Percentiles rank a stretch among this genome's conserved stretches.
Conservation (phyloP, 306 rosid genomes). For the Corylus americana region DNA sequence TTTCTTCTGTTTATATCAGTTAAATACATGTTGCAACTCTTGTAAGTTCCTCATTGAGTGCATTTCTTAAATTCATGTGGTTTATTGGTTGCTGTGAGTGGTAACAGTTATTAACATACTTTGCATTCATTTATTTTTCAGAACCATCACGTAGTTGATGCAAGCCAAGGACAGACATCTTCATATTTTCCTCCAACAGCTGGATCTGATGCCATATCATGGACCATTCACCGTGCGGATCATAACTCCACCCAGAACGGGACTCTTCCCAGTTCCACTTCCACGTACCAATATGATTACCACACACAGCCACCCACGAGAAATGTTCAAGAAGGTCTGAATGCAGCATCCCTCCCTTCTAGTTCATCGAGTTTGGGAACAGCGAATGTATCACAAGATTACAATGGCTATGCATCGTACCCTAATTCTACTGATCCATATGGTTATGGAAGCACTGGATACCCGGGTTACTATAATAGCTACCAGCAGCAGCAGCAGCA, state of each 20-base stretch:
- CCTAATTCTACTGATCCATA: slow-evolving; percentile 78
- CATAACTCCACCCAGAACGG: slow-evolving; percentile 61
- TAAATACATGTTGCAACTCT: not conserved
- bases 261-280: slow-evolving; percentile 56
- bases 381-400: slow-evolving; percentile 80
- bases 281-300: slow-evolving; percentile 74
- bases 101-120: slow-evolving; percentile 1
- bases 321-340: slow-evolving; percentile 65
- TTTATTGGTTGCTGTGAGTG: not conserved
- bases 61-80: not conserved
- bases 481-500: slow-evolving; percentile 80
- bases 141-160: slow-evolving; percentile 54
- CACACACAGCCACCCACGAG: slow-evolving; percentile 64
- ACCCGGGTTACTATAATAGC: slow-evolving; percentile 75
- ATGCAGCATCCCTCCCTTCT: slow-evolving; percentile 62
- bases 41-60: not conserved
- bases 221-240: slow-evolving; percentile 58
- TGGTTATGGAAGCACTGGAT: slow-evolving; percentile 90
- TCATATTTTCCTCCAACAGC: slow-evolving; percentile 50
- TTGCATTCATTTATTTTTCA: slow-evolving; percentile 32
- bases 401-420: slow-evolving; percentile 82
- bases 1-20: not conserved
- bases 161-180: slow-evolving; percentile 61
- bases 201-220: slow-evolving; percentile 63
- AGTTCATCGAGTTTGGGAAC: slow-evolving; percentile 89